phyloP scores from a whole-genome alignment of 306 rosid genomes.

The Quercus alba region DNA sequence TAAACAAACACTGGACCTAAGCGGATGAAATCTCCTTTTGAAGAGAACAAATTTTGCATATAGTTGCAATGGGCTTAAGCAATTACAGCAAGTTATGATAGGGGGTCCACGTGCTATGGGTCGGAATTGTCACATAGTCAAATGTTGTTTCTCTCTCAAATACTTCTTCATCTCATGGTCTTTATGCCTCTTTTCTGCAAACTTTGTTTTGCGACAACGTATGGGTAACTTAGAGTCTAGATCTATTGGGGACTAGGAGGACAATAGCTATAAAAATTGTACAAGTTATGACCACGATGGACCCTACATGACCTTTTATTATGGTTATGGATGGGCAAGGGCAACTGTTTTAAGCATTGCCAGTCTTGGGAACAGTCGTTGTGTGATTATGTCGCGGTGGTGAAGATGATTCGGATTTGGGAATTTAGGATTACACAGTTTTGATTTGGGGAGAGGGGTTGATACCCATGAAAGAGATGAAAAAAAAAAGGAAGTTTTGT shows the following conservation, averaged over 20 bases:
- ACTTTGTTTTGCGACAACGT: conserved; percentile 36
- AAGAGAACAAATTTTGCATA: conserved; percentile 76
- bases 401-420: no score
- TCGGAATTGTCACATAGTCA: conserved; percentile 51
- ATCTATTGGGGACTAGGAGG: conserved; percentile 45
- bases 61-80: conserved; percentile 51
- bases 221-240: conserved; percentile 30
- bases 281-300: conserved; percentile 35
- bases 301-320: conserved; percentile 25
- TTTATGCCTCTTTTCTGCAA: conserved; percentile 38
- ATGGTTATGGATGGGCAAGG: conserved; percentile 29
- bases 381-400: no score
- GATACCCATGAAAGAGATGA: no score
- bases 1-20: conserved; percentile 72
- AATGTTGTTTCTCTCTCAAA: conserved; percentile 40
- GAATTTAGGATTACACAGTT: no score
- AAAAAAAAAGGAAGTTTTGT: no score
- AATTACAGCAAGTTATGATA: conserved; percentile 64
- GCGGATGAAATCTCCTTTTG: conserved; percentile 47
- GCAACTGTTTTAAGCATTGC: conserved; percentile 46
- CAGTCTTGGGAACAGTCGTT: conserved; percentile 29
- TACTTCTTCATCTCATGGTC: conserved; percentile 36
- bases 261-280: conserved; percentile 30
- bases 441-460: no score
- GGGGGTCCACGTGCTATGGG: conserved; percentile 95